Base-by-base conservation (phyloP, 805 yeast genomes). In the Lipomyces orientalis region DNA sequence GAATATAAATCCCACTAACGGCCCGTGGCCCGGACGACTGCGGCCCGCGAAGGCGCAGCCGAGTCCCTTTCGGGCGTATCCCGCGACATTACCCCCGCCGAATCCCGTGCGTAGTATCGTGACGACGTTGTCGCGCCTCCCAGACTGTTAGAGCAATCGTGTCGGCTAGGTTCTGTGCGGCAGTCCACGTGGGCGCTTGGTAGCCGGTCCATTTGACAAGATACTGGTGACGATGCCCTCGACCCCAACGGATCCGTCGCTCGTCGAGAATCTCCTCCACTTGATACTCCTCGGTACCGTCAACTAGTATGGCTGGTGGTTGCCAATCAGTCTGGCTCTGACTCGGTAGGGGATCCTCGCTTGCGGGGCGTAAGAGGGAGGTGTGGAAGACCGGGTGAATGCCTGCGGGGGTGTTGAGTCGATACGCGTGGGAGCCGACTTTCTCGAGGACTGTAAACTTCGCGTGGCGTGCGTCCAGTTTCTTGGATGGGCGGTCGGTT, bases 381-480 rank as follows among this genome's bases (percentile, higher is more conserved):
- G 46, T 39, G 4, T 39, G 46, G 19, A 39, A 39, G 14, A 51
- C 55, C n/a, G 55, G 55, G 10, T 51, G 55, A 5, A 51, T 51
- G 5, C 55, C 55, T 2, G 55, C 14, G 33, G 55, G 33, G 1
- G 55, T 51, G 33, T 51, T 12, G 31, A 51, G 55, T 5, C 31
- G 29, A 29, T 51, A 51, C 6, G 55, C 55, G 14, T 51, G 55
- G 55, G 55, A 51, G 55, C 55, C 55, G 55, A 51, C 33, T 0
- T 14, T 8, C 31, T 1, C 55, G 4, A 51, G 33, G n/a, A 51
- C 55, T 2, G 55, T 51, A 12, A 2, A 51, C 22, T 51, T 51
- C 16, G 33, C 33, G 55, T 51, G 1, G 14, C 33, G 55, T 3
- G 33, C 55, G 31, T 51, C 55, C 2, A 51, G 31, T 5, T 51